Evolutionary conservation across 768 basidiomycete genomes (phyloP).

Genomic region (Suillus subalutaceus): DNA sequence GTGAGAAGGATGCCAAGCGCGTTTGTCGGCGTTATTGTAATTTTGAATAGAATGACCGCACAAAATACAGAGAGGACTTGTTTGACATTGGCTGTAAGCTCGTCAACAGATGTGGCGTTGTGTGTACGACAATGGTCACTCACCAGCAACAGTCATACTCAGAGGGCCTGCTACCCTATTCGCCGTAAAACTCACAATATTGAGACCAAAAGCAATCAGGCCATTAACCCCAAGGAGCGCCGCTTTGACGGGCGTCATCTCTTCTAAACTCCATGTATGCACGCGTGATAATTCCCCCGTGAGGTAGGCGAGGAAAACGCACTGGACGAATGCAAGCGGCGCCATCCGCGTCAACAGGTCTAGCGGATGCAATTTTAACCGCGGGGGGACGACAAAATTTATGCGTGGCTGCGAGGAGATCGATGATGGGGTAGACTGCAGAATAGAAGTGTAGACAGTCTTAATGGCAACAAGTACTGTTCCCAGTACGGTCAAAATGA

Average conservation of each 20-base stretch:
- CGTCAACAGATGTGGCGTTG: slow-evolving; percentile 11
- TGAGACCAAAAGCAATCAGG: slow-evolving; percentile 86
- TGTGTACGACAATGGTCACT: slow-evolving; percentile 25
- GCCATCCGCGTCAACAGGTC: slow-evolving; percentile 90
- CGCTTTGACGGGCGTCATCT: slow-evolving; percentile 43
- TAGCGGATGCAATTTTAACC: slow-evolving; percentile 66
- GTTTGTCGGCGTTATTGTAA: slow-evolving; percentile 80
- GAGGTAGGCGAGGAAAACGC: slow-evolving; percentile 72
- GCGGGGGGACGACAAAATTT: slow-evolving; percentile 32
- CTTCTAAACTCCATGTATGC: slow-evolving; percentile 45
- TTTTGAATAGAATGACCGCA: slow-evolving; percentile 81
- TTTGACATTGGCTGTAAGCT: slow-evolving; percentile 76
- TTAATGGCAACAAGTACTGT: slow-evolving; percentile 92
- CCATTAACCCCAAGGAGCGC: slow-evolving; percentile 76
- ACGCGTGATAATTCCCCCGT: slow-evolving; percentile 81
- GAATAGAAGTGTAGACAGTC: slow-evolving; percentile 87
- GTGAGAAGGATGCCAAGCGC: slow-evolving; percentile 84
- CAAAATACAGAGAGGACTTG: slow-evolving; percentile 89
- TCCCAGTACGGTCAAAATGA: slow-evolving; percentile 87
- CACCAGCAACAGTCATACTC: slow-evolving; percentile 90
- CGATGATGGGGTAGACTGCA: slow-evolving; percentile 48
- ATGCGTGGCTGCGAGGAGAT: slow-evolving; percentile 21
- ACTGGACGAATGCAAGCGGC: slow-evolving; percentile 90
- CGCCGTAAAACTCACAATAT: slow-evolving; percentile 94
- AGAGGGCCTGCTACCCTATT: slow-evolving; percentile 90